Conservation (phyloP, 257 asterid species). For the Forsythia suspensa region DNA sequence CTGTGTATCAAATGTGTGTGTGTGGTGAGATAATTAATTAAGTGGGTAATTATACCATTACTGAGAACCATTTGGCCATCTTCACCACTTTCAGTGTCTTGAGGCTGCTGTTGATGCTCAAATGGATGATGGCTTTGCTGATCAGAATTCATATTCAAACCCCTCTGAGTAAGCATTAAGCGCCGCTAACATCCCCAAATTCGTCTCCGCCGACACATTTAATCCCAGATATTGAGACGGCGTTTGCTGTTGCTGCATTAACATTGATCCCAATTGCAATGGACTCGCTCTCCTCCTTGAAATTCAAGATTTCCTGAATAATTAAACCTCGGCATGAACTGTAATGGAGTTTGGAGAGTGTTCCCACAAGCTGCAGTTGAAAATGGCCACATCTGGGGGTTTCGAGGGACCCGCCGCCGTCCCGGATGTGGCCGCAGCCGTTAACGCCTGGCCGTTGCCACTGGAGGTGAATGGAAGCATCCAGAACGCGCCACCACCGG, state of each 20-base stretch:
- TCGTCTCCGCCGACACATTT: conserved; percentile 53
- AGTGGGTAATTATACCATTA: background rate
- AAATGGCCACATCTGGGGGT: conserved; percentile 66
- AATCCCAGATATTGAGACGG: conserved; percentile 61
- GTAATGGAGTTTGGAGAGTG: conserved; percentile 49
- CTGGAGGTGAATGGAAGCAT: conserved; percentile 59
- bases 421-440: conserved; percentile 10
- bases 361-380: conserved; percentile 31
- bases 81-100: conserved; percentile 16
- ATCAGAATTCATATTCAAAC: conserved; percentile 42
- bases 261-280: conserved; percentile 47
- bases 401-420: conserved; percentile 31
- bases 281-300: conserved; percentile 40
- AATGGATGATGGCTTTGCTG: conserved; percentile 29
- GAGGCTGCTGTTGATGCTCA: conserved; percentile 29
- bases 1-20: background rate
- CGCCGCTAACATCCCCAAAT: conserved; percentile 70
- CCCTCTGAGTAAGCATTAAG: conserved; percentile 50
- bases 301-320: conserved; percentile 49
- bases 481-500: conserved; percentile 53
- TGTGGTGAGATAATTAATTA: background rate
- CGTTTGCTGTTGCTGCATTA: conserved; percentile 36
- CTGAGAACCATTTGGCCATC: conserved; percentile 17
- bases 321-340: conserved; percentile 58
- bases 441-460: conserved; percentile 10